These are phyloP conservation scores for Geum urbanum DNA, from an alignment of 306 rosid genomes.

Conservation along the genomic window DNA sequence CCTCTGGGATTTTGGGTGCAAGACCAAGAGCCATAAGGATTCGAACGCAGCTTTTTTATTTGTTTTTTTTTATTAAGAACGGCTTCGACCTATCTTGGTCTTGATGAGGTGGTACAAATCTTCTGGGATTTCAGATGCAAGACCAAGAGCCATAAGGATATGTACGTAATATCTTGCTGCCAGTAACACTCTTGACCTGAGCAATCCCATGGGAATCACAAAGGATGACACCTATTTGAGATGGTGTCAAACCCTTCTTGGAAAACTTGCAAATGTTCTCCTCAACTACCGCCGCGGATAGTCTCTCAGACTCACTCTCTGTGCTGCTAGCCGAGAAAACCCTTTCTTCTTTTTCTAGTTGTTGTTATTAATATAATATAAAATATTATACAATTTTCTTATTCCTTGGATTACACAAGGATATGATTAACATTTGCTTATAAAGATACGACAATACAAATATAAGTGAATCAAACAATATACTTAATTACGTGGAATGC, in stretches of 20 bases:
- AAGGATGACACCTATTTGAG: slow-evolving; percentile 94
- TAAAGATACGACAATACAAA: too few species aligned
- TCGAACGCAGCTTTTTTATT: too few species aligned
- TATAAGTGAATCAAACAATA: too few species aligned
- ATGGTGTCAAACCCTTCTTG: slow-evolving; percentile 85
- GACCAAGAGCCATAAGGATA: slow-evolving; percentile 78
- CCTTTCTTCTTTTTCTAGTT: too few species aligned
- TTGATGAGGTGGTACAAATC: slow-evolving; percentile 87
- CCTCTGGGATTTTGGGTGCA: slow-evolving; percentile 93
- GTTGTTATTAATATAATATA: too few species aligned
- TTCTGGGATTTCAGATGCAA: slow-evolving; percentile 92
- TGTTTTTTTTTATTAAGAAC: too few species aligned
- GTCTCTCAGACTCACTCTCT: neutral
- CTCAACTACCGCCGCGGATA: slow-evolving; percentile 43
- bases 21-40: slow-evolving; percentile 25
- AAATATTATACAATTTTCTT: too few species aligned
- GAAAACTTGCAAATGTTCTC: slow-evolving; percentile 84
- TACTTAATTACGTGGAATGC: too few species aligned
- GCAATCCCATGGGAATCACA: slow-evolving; percentile 84
- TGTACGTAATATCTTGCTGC: slow-evolving; percentile 67
- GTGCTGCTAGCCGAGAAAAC: slow-evolving; percentile 17
- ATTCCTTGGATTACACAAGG: too few species aligned
- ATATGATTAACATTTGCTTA: too few species aligned
- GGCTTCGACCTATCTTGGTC: too few species aligned
- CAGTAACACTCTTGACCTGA: slow-evolving; percentile 67